Percentiles rank a stretch among this genome's conserved stretches.
phyloP scores from a whole-genome alignment of 2,329 filamentous ascomycete species.

The Coniochaeta pulveracea region DNA sequence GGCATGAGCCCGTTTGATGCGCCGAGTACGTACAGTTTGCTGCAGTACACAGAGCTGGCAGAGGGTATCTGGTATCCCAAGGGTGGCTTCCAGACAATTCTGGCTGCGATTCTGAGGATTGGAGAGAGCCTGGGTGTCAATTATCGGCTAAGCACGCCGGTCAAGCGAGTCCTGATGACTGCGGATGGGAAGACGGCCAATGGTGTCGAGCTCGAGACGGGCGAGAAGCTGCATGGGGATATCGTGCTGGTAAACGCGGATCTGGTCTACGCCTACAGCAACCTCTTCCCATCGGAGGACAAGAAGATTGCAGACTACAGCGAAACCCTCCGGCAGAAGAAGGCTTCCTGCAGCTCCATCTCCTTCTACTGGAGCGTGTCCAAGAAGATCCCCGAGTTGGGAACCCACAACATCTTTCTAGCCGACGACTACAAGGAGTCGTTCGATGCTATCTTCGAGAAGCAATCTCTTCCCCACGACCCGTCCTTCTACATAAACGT shows the following conservation, averaged over 20 bases:
- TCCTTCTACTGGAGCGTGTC: conserved; percentile 67
- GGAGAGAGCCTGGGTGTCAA: conserved; percentile 50
- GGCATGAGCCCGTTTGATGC: conserved; percentile 71
- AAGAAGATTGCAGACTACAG: conserved; percentile 18
- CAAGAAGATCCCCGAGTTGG: conserved; percentile 47
- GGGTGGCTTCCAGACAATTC: conserved; percentile 57
- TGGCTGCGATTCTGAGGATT: conserved; percentile 52
- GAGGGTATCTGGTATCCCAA: conserved; percentile 69
- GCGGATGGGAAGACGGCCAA: conserved; percentile 30
- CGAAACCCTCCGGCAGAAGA: conserved; percentile 29
- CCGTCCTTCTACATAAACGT: conserved; percentile 73
- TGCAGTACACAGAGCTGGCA: conserved; percentile 65
- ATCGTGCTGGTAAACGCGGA: conserved; percentile 63
- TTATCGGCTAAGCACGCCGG: conserved; percentile 48
- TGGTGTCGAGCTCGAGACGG: conserved; percentile 47
- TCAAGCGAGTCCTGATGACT: conserved; percentile 40
- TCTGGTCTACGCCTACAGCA: conserved; percentile 62
- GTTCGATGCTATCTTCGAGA: conserved; percentile 68
- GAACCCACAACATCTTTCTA: conserved; percentile 67
- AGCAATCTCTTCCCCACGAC: conserved; percentile 52
- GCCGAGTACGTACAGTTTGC: conserved; percentile 59
- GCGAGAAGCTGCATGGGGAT: conserved; percentile 49
- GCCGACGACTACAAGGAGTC: conserved; percentile 60
- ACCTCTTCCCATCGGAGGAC: conserved; percentile 46
- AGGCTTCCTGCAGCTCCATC: conserved; percentile 59